phyloP scores from a whole-genome alignment of 345 rosid species.

The Eutrema heterophyllum region DNA sequence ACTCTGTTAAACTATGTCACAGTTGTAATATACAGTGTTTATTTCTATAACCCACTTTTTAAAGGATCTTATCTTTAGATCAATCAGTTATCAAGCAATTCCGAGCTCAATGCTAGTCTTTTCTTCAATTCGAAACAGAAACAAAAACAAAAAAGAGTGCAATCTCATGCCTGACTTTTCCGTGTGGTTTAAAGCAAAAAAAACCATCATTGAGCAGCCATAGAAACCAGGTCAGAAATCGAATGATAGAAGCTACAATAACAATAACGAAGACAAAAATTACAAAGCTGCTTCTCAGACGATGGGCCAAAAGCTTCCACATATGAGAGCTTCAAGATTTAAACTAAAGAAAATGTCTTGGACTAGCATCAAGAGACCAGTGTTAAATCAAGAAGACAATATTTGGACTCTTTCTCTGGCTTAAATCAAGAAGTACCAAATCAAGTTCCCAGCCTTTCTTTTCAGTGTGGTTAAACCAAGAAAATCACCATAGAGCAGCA shows the following conservation, averaged over 20 bases:
- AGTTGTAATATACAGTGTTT: no score
- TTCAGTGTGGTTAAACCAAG: slow-evolving; percentile 35
- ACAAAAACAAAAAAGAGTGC: background rate
- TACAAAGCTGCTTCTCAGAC: slow-evolving; percentile 22
- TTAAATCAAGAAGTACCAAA: slow-evolving; percentile 5
- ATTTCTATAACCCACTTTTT: background rate
- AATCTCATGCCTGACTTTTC: background rate
- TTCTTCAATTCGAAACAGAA: background rate
- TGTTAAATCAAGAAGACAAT: no score
- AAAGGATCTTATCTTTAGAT: background rate
- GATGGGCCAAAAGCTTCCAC: slow-evolving; percentile 20
- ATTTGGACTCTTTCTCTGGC: background rate
- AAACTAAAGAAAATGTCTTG: slow-evolving; percentile 1
- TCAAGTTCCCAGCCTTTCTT: background rate
- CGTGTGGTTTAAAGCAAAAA: background rate
- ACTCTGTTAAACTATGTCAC: background rate
- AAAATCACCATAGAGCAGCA: slow-evolving; percentile 24
- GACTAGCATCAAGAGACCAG: no score
- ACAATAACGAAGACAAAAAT: background rate
- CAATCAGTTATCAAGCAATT: background rate
- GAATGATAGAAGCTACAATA: background rate
- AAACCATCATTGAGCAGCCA: background rate
- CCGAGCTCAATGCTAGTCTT: background rate
- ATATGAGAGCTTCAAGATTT: slow-evolving; percentile 9
- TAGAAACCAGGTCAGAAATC: background rate